A percentile compares a stretch with the other conserved stretches of the same genome.
Evolutionary conservation across 306 rosid species (phyloP).

Genomic region (Echinosophora koreensis): DNA sequence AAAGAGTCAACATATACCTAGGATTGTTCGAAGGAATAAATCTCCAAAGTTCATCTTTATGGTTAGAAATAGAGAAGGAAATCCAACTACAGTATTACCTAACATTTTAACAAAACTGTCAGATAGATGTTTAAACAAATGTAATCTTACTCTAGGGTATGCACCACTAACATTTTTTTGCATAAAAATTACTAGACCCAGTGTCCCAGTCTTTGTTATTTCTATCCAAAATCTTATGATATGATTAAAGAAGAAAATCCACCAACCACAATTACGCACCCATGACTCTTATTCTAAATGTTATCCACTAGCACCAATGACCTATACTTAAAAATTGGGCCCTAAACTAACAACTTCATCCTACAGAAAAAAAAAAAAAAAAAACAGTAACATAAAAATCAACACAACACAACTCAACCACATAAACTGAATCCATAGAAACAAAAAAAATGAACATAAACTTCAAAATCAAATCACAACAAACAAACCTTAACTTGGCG

Average conservation of each 20-base stretch:
- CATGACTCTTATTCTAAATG: background rate
- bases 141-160: background rate
- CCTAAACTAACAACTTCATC: slow-evolving; percentile 36
- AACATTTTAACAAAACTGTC: background rate
- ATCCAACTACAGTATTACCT: background rate
- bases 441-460: background rate
- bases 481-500: slow-evolving; percentile 79
- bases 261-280: background rate
- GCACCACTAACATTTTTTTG: background rate
- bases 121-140: background rate
- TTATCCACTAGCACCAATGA: slow-evolving; percentile 9
- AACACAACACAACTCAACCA: background rate
- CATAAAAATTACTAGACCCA: background rate
- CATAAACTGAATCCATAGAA: background rate
- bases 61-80: background rate
- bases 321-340: slow-evolving; percentile 21
- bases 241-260: background rate
- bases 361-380: background rate
- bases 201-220: background rate
- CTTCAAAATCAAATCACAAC: slow-evolving; percentile 39
- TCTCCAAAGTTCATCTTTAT: background rate
- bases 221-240: background rate
- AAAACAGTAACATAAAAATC: background rate
- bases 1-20: background rate
- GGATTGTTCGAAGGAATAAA: background rate